Conservation (phyloP, 2,329 filamentous ascomycete genomes). For the Alternaria ventricosa region DNA sequence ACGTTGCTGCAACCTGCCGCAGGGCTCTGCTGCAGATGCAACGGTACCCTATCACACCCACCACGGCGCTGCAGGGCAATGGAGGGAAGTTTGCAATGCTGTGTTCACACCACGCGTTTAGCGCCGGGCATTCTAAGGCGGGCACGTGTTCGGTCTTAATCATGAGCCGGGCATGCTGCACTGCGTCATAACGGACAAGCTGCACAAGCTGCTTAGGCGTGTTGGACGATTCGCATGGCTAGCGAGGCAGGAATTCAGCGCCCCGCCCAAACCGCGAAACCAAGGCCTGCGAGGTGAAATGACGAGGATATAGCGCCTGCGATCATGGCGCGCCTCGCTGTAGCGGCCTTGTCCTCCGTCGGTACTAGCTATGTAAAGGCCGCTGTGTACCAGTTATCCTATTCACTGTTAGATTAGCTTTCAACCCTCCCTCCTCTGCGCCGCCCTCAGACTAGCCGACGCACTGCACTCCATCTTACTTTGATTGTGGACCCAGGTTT, state of each 20-base stretch:
- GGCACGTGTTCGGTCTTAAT: slow-evolving; percentile 16
- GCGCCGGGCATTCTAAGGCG: slow-evolving; percentile 14
- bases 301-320: slow-evolving; percentile 25
- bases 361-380: slow-evolving; percentile 4
- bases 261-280: slow-evolving; percentile 16
- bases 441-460: slow-evolving; percentile 17
- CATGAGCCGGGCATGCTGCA: slow-evolving; percentile 10
- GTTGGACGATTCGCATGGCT: slow-evolving; percentile 16
- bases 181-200: slow-evolving; percentile 24
- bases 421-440: background rate
- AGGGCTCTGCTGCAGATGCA: slow-evolving; percentile 8
- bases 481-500: slow-evolving; percentile 29
- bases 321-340: slow-evolving; percentile 2
- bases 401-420: slow-evolving; percentile 13
- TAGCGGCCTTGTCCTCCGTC: background rate
- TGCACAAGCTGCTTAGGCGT: slow-evolving; percentile 9
- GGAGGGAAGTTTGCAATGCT: slow-evolving; percentile 6
- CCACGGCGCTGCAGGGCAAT: slow-evolving; percentile 14
- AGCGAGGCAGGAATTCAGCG: slow-evolving; percentile 5
- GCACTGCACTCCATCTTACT: slow-evolving; percentile 29
- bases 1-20: slow-evolving; percentile 4
- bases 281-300: slow-evolving; percentile 24
- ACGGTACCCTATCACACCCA: slow-evolving; percentile 9
- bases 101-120: slow-evolving; percentile 16
- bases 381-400: slow-evolving; percentile 8